These are phyloP conservation scores for Parasarocladium wereldwijsianum DNA, from an alignment of 2,329 filamentous ascomycete species.

Conservation along the genomic window DNA sequence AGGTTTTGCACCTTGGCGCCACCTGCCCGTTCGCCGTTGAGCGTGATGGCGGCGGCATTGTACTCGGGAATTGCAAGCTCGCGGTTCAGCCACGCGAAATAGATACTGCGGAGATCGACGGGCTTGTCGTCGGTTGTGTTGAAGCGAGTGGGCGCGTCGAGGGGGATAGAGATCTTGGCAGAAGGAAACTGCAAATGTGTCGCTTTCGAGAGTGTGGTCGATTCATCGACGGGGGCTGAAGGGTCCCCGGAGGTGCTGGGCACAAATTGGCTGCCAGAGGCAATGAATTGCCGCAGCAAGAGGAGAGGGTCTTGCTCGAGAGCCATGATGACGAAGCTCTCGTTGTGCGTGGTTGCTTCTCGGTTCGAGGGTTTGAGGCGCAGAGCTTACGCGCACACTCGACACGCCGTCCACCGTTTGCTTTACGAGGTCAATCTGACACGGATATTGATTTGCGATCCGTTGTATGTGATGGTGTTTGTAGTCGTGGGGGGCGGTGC, in stretches of 20 bases:
- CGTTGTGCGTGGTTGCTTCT: too few relatives aligned
- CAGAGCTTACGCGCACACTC: too few relatives aligned
- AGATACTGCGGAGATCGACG: slow-evolving; percentile 84
- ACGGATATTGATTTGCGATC: too few relatives aligned
- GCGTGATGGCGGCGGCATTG: slow-evolving; percentile 64
- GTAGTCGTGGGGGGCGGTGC: too few relatives aligned
- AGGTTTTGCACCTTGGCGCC: slow-evolving; percentile 68
- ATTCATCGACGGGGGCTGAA: slow-evolving; percentile 38
- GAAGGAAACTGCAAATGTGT: slow-evolving; percentile 59
- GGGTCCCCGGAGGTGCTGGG: slow-evolving; percentile 59
- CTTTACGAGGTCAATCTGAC: too few relatives aligned
- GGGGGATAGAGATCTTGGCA: slow-evolving; percentile 45
- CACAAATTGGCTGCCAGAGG: slow-evolving; percentile 51
- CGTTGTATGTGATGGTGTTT: too few relatives aligned
- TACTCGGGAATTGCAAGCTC: slow-evolving; percentile 84
- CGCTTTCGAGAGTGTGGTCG: slow-evolving; percentile 51
- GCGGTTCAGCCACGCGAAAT: slow-evolving; percentile 90
- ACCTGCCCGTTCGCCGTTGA: slow-evolving; percentile 52
- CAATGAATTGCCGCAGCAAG: slow-evolving; percentile 72
- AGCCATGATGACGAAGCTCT: too few relatives aligned
- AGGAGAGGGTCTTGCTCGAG: slow-evolving; percentile 63
- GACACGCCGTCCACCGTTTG: too few relatives aligned
- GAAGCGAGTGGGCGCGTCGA: slow-evolving; percentile 72
- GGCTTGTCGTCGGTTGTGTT: slow-evolving; percentile 60
- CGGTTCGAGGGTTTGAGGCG: too few relatives aligned